phyloP scores from a whole-genome alignment of 768 basidiomycete genomes.

The Leccinum olivaceopallidum region DNA sequence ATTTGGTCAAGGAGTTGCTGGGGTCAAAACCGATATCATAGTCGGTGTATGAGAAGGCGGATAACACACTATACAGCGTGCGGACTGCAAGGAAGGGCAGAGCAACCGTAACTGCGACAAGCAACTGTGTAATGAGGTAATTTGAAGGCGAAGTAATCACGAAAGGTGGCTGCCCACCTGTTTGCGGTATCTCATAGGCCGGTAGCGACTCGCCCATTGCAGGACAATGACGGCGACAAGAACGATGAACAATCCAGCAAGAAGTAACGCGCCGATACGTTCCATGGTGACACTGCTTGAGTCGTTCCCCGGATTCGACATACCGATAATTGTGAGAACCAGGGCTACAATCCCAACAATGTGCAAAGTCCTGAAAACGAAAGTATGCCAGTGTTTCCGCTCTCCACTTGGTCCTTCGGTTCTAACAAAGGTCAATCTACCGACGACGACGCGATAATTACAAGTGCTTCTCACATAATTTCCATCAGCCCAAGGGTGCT shows the following conservation, averaged over 20 bases:
- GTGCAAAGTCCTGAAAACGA: slow-evolving; percentile 27
- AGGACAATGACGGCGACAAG: slow-evolving; percentile 46
- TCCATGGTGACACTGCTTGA: too few species aligned
- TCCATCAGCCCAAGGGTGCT: slow-evolving; percentile 38
- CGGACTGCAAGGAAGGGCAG: slow-evolving; percentile 60
- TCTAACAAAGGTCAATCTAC: slow-evolving; percentile 17
- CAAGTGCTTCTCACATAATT: slow-evolving; percentile 31
- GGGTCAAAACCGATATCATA: too few species aligned
- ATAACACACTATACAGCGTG: slow-evolving; percentile 50
- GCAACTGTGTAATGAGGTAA: slow-evolving; percentile 43
- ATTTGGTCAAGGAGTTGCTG: too few species aligned
- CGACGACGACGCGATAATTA: not conserved
- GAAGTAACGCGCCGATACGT: too few species aligned
- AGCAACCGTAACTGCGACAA: slow-evolving; percentile 51
- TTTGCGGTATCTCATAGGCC: slow-evolving; percentile 26
- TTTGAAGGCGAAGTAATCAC: slow-evolving; percentile 9
- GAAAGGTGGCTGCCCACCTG: slow-evolving; percentile 32
- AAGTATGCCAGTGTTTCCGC: not conserved
- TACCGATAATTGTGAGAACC: slow-evolving; percentile 16
- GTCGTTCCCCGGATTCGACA: too few species aligned
- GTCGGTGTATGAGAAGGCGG: too few species aligned
- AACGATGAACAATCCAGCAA: slow-evolving; percentile 40
- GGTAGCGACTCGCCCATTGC: slow-evolving; percentile 52
- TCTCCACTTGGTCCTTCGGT: slow-evolving; percentile 29
- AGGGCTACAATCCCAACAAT: slow-evolving; percentile 30